These are phyloP conservation scores for Perkinsus marinus DNA, from an alignment of 169 alveolate genomes.

Conservation along the genomic window DNA sequence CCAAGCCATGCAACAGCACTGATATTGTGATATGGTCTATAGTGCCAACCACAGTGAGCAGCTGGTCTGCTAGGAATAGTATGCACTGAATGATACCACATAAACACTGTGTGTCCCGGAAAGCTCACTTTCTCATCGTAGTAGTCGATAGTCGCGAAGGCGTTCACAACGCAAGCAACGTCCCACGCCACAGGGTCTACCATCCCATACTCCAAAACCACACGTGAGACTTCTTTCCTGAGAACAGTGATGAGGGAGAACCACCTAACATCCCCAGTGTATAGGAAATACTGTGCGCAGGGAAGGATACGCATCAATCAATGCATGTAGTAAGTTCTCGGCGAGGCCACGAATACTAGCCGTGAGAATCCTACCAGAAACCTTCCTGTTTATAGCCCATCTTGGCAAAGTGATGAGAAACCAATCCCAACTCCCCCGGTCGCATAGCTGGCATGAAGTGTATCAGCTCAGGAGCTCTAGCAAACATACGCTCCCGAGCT, in stretches of 20 bases:
- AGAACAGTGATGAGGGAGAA: neutral
- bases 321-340: too few species aligned
- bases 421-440: neutral
- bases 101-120: neutral
- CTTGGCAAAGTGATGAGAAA: neutral
- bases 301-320: too few species aligned
- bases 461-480: neutral
- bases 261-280: neutral
- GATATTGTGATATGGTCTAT: neutral
- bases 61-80: neutral
- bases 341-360: neutral
- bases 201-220: neutral
- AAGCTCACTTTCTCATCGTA: neutral
- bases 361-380: neutral
- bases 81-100: neutral
- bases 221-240: neutral
- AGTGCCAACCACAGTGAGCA: neutral
- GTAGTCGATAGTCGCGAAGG: neutral
- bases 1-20: neutral
- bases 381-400: neutral
- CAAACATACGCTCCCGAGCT: neutral
- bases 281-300: too few species aligned
- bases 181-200: neutral
- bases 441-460: neutral
- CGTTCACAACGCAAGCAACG: neutral